These are phyloP conservation scores for Trichothecium sympodiale DNA, from an alignment of 2,329 filamentous ascomycete genomes.

Conservation along the genomic window DNA sequence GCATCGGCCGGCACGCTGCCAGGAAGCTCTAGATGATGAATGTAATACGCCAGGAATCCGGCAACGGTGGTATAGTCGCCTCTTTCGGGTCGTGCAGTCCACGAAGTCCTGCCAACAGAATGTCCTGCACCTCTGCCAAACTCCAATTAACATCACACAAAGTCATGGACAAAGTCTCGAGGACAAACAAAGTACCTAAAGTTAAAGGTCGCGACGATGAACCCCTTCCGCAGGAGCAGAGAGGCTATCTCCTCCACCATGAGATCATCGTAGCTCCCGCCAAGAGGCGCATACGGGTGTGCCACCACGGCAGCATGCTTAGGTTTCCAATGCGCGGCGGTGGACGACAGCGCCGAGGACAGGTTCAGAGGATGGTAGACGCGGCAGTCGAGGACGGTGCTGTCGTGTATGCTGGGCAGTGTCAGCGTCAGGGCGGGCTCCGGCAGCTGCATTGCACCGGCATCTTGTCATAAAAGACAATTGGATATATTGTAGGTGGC, in stretches of 20 bases:
- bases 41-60: conserved; percentile 69
- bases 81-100: conserved; percentile 72
- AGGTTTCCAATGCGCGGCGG: conserved; percentile 25
- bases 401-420: conserved; percentile 77
- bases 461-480: too few relatives aligned
- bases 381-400: conserved; percentile 64
- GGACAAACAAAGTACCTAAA: conserved; percentile 80
- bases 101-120: conserved; percentile 72
- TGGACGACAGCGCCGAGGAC: conserved; percentile 8
- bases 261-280: conserved; percentile 74
- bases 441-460: conserved; percentile 28
- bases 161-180: too few relatives aligned
- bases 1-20: neutral
- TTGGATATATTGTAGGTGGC: too few relatives aligned
- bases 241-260: conserved; percentile 57
- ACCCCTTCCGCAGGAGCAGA: conserved; percentile 58
- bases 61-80: conserved; percentile 74
- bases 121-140: conserved; percentile 60
- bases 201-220: conserved; percentile 79
- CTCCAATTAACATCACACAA: too few relatives aligned
- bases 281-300: conserved; percentile 83
- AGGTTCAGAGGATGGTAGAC: conserved; percentile 60
- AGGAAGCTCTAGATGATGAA: conserved; percentile 40
- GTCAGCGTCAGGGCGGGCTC: conserved; percentile 55
- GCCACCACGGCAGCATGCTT: conserved; percentile 56